phyloP scores from a whole-genome alignment of 2,329 filamentous ascomycete species.

The Sporothrix euskadiensis region DNA sequence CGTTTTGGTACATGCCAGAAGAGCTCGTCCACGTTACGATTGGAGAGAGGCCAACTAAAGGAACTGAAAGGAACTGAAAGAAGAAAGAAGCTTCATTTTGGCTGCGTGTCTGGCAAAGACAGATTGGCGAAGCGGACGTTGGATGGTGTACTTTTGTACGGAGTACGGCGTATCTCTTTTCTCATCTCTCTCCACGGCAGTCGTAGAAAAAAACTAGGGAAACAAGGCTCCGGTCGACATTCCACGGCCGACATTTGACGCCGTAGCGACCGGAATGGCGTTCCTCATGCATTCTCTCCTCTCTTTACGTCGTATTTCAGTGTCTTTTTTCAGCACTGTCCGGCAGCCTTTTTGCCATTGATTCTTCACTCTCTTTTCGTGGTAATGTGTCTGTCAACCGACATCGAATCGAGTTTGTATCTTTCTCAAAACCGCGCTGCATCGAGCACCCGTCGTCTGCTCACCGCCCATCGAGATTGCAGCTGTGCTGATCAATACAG shows the following conservation, averaged over 20 bases:
- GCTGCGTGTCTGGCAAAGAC: background rate
- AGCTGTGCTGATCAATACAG: background rate
- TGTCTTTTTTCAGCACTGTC: background rate
- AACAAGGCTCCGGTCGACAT: slow-evolving; percentile 3
- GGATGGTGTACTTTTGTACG: background rate
- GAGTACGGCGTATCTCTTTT: background rate
- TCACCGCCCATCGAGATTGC: background rate
- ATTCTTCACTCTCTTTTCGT: background rate
- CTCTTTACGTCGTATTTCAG: background rate
- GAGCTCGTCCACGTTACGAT: background rate
- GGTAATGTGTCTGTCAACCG: slow-evolving; percentile 13
- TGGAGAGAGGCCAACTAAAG: background rate
- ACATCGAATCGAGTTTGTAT: background rate
- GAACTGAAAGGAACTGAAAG: background rate
- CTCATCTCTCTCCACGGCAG: background rate
- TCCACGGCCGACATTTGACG: background rate
- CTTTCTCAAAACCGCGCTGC: background rate
- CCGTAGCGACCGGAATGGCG: slow-evolving; percentile 12
- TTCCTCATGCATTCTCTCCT: background rate
- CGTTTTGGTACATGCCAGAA: slow-evolving; percentile 11
- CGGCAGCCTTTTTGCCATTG: background rate
- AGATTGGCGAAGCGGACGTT: background rate
- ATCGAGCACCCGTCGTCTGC: background rate
- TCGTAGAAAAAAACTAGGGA: background rate
- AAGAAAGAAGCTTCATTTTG: slow-evolving; percentile 21